These are phyloP conservation scores for Phialophora expanda DNA, from an alignment of 2,329 filamentous ascomycete genomes.

Conservation along the genomic window DNA sequence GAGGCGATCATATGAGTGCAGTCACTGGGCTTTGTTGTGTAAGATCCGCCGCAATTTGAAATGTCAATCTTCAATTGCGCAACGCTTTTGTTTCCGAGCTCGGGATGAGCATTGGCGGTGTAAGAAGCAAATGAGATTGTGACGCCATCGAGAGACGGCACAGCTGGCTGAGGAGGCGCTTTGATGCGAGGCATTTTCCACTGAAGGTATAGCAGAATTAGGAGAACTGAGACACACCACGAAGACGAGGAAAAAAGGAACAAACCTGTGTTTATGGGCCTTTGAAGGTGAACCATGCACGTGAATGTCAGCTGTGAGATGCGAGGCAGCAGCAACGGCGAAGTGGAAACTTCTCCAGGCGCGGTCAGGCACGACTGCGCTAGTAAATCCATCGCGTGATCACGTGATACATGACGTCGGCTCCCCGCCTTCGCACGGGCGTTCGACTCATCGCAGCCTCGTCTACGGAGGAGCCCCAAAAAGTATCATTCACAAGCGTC, in stretches of 20 bases:
- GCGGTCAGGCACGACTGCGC: slow-evolving; percentile 10
- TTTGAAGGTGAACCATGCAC: slow-evolving; percentile 1
- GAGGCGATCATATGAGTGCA: slow-evolving; percentile 50
- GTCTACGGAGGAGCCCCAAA: not conserved
- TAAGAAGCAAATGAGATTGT: slow-evolving; percentile 28
- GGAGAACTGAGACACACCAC: not conserved
- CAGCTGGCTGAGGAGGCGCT: slow-evolving; percentile 10
- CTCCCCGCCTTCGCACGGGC: not conserved
- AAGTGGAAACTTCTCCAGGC: slow-evolving; percentile 14
- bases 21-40: slow-evolving; percentile 42
- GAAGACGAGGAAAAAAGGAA: not conserved
- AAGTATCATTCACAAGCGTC: not conserved
- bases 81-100: slow-evolving; percentile 23
- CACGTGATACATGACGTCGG: slow-evolving; percentile 5
- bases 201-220: not conserved
- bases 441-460: not conserved
- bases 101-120: slow-evolving; percentile 11
- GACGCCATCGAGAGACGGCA: slow-evolving; percentile 18
- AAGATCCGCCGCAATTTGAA: slow-evolving; percentile 45
- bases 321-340: slow-evolving; percentile 6
- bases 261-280: slow-evolving; percentile 15
- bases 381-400: not conserved
- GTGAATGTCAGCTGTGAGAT: not conserved
- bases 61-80: slow-evolving; percentile 43
- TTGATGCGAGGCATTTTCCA: slow-evolving; percentile 25